Percentiles rank a stretch among this genome's conserved stretches.
These are phyloP conservation scores for Citeromyces siamensis DNA, from an alignment of 1,139 yeast genomes.

Conservation along the genomic window DNA sequence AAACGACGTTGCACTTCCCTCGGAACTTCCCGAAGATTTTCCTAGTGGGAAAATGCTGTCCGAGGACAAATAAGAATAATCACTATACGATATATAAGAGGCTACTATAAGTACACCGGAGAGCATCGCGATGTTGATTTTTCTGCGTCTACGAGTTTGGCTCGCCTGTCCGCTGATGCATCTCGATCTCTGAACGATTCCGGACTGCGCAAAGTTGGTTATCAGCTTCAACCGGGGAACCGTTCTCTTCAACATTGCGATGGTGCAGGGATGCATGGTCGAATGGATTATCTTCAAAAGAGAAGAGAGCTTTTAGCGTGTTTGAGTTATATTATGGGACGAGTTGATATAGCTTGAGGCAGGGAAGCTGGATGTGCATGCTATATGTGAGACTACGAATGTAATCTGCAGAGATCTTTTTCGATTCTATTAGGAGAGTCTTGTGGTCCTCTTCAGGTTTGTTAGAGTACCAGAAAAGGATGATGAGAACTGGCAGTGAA, in stretches of 20 bases:
- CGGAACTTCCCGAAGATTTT: constrained; percentile 10
- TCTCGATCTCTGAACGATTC: neutral
- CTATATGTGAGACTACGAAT: too few relatives aligned
- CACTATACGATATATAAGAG: constrained; percentile 20
- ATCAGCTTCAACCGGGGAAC: constrained; percentile 1
- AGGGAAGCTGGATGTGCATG: too few relatives aligned
- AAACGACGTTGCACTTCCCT: constrained; percentile 13
- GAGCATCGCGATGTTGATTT: constrained; percentile 19
- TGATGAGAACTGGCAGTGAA: too few relatives aligned
- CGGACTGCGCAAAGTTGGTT: neutral
- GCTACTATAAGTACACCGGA: constrained; percentile 23
- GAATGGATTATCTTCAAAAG: too few relatives aligned
- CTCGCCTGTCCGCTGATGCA: too few relatives aligned
- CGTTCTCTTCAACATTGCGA: neutral
- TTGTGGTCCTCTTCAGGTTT: too few relatives aligned
- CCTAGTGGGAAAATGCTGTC: constrained; percentile 15
- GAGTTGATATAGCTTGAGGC: too few relatives aligned
- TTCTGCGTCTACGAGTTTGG: constrained; percentile 11
- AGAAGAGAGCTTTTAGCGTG: too few relatives aligned
- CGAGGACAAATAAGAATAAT: constrained; percentile 15
- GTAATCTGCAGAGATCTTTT: too few relatives aligned
- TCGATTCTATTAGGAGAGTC: too few relatives aligned
- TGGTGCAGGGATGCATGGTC: neutral
- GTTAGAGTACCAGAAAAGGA: too few relatives aligned
- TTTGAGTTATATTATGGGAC: too few relatives aligned